Conservation (phyloP, 768 basidiomycete genomes). For the Leccinum barrowsii region DNA sequence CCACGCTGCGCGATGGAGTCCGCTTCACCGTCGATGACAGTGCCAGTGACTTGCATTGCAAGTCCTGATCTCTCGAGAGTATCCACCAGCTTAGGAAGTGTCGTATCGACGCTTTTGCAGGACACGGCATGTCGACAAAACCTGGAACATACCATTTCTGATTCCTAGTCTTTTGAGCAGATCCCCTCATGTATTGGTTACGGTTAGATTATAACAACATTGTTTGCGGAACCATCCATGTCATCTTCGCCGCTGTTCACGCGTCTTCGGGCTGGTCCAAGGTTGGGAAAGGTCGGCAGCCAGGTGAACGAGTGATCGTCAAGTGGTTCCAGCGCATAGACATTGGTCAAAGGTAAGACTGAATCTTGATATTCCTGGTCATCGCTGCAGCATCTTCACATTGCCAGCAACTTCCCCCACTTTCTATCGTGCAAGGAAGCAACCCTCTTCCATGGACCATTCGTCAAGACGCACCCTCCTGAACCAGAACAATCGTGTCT, state of each 20-base stretch:
- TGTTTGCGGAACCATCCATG: background rate
- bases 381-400: conserved; percentile 7
- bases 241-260: background rate
- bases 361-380: no score
- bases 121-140: conserved; percentile 61
- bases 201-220: background rate
- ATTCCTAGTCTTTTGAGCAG: background rate
- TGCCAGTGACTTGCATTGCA: conserved; percentile 54
- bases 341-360: background rate
- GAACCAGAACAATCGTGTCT: conserved; percentile 7
- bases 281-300: no score
- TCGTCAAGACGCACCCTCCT: conserved; percentile 22
- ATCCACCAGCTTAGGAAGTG: conserved; percentile 61
- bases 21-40: conserved; percentile 54
- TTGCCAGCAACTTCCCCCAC: conserved; percentile 25
- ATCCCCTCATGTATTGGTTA: background rate
- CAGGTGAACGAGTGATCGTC: background rate
- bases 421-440: conserved; percentile 23
- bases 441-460: conserved; percentile 17
- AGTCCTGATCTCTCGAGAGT: conserved; percentile 57
- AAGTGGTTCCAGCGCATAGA: background rate
- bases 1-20: conserved; percentile 62
- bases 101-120: conserved; percentile 49
- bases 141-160: conserved; percentile 43
- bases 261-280: no score